These are phyloP conservation scores for Citrus inodora DNA, from an alignment of 345 rosid species.

Conservation along the genomic window DNA sequence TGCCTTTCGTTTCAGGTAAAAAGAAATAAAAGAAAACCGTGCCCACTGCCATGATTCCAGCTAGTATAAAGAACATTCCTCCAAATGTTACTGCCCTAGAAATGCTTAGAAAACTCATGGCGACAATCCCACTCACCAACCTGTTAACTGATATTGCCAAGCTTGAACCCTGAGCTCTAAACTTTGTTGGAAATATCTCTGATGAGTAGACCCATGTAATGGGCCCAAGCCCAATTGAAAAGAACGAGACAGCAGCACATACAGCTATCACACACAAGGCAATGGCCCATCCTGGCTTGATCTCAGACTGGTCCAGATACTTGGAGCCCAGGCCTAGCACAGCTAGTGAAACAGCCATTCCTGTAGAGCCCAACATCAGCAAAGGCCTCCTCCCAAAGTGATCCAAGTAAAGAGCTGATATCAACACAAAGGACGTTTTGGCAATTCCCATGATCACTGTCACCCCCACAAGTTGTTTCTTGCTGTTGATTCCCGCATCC, in stretches of 20 bases:
- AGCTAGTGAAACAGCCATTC: slow-evolving; percentile 42
- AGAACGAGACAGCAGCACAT: slow-evolving; percentile 49
- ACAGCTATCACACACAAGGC: slow-evolving; percentile 32
- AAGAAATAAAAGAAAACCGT: slow-evolving; percentile 47
- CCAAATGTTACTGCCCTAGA: slow-evolving; percentile 45
- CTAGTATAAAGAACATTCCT: slow-evolving; percentile 50
- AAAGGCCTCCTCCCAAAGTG: slow-evolving; percentile 45
- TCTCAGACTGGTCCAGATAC: slow-evolving; percentile 26
- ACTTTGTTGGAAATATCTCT: slow-evolving; percentile 66
- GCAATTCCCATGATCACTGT: slow-evolving; percentile 48
- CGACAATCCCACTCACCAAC: slow-evolving; percentile 63
- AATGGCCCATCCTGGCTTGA: slow-evolving; percentile 38
- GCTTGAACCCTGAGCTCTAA: slow-evolving; percentile 67
- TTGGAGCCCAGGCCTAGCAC: slow-evolving; percentile 44
- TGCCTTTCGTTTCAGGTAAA: slow-evolving; percentile 76
- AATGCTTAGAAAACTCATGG: slow-evolving; percentile 63
- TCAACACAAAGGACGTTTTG: slow-evolving; percentile 37
- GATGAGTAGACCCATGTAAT: slow-evolving; percentile 82
- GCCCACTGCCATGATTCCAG: slow-evolving; percentile 50
- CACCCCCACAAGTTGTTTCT: slow-evolving; percentile 35
- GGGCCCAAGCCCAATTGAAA: slow-evolving; percentile 81
- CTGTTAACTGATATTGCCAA: slow-evolving; percentile 64
- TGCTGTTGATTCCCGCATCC: slow-evolving; percentile 34
- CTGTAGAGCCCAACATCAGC: slow-evolving; percentile 36
- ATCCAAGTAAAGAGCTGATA: slow-evolving; percentile 47